Evolutionary conservation across 768 basidiomycete genomes (phyloP), one percentile per base, ranked within the genome.

Genomic region (Vararia minispora): DNA sequence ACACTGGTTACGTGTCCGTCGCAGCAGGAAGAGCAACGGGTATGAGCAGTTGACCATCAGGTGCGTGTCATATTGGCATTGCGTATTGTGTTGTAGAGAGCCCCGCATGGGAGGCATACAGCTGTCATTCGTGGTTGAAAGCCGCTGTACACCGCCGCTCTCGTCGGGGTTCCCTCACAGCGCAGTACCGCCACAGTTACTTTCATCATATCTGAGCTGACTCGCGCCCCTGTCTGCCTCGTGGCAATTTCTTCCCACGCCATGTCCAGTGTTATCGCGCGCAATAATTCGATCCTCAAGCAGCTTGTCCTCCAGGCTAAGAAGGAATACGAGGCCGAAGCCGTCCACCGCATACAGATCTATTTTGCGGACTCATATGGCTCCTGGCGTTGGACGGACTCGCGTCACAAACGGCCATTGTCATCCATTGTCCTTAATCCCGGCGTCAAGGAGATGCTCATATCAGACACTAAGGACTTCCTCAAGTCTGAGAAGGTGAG

Each of bases 241-340:
- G 25, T 39, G 23, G 32, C 39, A 28, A 21, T n/a, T 25, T 37
- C 36, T 37, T 24, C 36, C 20, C 13, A 33, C n/a, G 13, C n/a
- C n/a, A n/a, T n/a, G 14, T 17, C 9, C 57, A 84, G 81, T 50
- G 86, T 90, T 41, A 79, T 90, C 25, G 86, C 87, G 4, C 76
- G 87, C 33, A 80, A 69, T 42, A 88, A 89, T 59, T 70, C 73
- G 27, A 81, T 89, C 48, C 72, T 90, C 53, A 89, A 89, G 60
- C 81, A 88, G 58, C 79, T 91, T 45, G 82, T 91, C 29, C 72
- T 88, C 17, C 81, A 87, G 50, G 87, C 87, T n/a, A 89, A 89
- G 66, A 75, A 74, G 51, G 80, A 84, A 52, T 89, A 89, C 55
- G 84, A 89, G 57, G 83, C 85, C 0, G 85, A 89, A 52, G 79